Evolutionary conservation across 2,329 filamentous ascomycete genomes (phyloP).

Genomic region (Neobulgaria alba): DNA sequence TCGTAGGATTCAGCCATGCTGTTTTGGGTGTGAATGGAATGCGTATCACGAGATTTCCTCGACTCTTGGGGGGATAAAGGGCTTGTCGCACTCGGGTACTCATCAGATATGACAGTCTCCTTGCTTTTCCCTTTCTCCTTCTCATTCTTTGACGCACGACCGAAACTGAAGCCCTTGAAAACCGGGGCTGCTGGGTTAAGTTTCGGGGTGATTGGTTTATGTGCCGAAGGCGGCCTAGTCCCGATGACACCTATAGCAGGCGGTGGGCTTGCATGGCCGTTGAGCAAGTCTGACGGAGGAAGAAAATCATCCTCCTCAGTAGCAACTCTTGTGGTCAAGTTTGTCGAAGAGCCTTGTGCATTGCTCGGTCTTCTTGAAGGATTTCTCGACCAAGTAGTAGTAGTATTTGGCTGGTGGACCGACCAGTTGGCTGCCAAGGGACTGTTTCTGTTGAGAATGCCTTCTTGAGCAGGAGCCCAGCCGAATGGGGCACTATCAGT

Average conservation of each 20-base stretch:
- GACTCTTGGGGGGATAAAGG: slow-evolving; percentile 39
- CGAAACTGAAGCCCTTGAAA: slow-evolving; percentile 64
- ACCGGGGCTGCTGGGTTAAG: slow-evolving; percentile 86
- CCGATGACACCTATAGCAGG: slow-evolving; percentile 64
- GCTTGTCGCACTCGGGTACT: slow-evolving; percentile 12
- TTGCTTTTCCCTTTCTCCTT: slow-evolving; percentile 34
- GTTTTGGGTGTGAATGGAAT: slow-evolving; percentile 48
- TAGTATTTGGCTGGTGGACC: slow-evolving; percentile 16
- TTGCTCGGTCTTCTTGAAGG: slow-evolving; percentile 75
- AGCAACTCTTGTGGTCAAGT: slow-evolving; percentile 50
- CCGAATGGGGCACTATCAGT: slow-evolving; percentile 72
- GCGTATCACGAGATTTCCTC: slow-evolving; percentile 47
- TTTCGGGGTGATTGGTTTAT: slow-evolving; percentile 43
- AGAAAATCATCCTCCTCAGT: slow-evolving; percentile 58
- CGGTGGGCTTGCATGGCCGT: slow-evolving; percentile 44
- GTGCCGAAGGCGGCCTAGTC: slow-evolving; percentile 52
- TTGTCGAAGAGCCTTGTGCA: slow-evolving; percentile 58
- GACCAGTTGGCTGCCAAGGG: slow-evolving; percentile 46
- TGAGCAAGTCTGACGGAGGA: slow-evolving; percentile 41
- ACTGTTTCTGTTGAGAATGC: slow-evolving; percentile 41
- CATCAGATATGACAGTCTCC: slow-evolving; percentile 32
- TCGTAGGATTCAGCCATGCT: slow-evolving; percentile 44
- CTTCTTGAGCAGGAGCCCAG: slow-evolving; percentile 42
- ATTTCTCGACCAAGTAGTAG: slow-evolving; percentile 61
- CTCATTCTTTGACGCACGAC: slow-evolving; percentile 35